A percentile compares a stretch with the other conserved stretches of the same genome.
These are phyloP conservation scores for Boletus tomentosulus DNA, from an alignment of 768 basidiomycete genomes.

Conservation along the genomic window DNA sequence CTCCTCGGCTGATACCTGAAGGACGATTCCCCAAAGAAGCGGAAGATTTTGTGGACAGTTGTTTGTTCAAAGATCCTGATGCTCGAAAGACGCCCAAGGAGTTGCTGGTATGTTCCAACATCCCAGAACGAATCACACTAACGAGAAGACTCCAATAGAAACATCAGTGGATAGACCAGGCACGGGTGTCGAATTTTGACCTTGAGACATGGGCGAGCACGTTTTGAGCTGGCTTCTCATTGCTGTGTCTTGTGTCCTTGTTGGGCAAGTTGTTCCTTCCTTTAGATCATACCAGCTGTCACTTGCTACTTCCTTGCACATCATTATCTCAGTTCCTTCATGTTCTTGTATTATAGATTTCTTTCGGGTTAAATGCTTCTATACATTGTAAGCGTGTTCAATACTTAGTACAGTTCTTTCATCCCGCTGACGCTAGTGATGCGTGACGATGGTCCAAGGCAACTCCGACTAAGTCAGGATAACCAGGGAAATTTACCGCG, in stretches of 20 bases:
- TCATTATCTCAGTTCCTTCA: constrained; percentile 27
- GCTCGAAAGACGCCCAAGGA: constrained; percentile 83
- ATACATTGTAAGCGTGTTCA: not conserved
- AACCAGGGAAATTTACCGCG: too few species aligned
- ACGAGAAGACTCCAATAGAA: constrained; percentile 41
- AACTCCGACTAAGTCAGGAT: too few species aligned
- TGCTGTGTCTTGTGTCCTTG: constrained; percentile 5
- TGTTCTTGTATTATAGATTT: constrained; percentile 30
- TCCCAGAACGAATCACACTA: constrained; percentile 1
- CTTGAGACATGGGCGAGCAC: constrained; percentile 79
- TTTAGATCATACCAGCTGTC: constrained; percentile 25
- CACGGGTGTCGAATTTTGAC: constrained; percentile 58
- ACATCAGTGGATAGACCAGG: constrained; percentile 69
- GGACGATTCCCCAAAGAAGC: constrained; percentile 70
- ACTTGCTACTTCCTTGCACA: constrained; percentile 27
- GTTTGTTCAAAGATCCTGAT: constrained; percentile 87
- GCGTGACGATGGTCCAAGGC: too few species aligned
- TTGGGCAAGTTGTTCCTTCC: constrained; percentile 5
- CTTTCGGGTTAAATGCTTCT: not conserved
- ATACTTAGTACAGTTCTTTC: not conserved
- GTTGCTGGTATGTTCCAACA: constrained; percentile 49
- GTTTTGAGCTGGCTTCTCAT: constrained; percentile 41
- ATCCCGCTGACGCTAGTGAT: not conserved
- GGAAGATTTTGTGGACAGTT: constrained; percentile 84
- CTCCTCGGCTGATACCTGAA: constrained; percentile 77